Evolutionary conservation across 2,329 filamentous ascomycete genomes (phyloP).

Genomic region (Alternaria solani): DNA sequence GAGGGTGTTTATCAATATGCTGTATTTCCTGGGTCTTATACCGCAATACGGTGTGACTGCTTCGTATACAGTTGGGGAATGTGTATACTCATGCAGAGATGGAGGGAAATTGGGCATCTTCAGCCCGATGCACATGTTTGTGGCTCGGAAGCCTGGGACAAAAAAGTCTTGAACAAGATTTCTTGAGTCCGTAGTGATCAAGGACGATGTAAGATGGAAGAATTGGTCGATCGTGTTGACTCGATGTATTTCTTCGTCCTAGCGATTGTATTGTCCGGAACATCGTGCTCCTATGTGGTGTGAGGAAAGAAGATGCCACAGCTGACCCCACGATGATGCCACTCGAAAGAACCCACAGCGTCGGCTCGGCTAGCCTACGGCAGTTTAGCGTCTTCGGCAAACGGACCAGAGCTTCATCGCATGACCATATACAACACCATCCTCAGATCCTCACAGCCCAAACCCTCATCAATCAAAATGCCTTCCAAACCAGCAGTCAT

Average conservation of each 20-base stretch:
- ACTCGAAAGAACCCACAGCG: neutral
- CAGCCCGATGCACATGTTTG: neutral
- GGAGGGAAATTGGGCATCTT: neutral
- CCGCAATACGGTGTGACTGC: neutral
- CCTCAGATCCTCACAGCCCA: neutral
- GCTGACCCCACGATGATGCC: neutral
- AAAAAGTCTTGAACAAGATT: neutral
- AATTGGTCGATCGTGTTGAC: neutral
- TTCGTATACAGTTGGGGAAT: neutral
- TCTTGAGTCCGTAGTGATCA: neutral
- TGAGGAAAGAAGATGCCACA: neutral
- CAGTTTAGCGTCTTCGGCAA: slow-evolving; percentile 10
- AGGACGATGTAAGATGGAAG: neutral
- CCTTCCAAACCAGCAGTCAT: slow-evolving; percentile 62
- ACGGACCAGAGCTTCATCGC: slow-evolving; percentile 8
- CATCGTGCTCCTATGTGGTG: neutral
- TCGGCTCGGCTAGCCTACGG: slow-evolving; percentile 11
- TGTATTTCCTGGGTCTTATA: neutral
- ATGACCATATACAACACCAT: neutral
- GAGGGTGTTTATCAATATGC: neutral
- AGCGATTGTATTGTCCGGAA: neutral
- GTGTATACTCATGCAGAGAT: neutral
- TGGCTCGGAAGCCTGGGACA: neutral
- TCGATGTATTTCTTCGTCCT: neutral
- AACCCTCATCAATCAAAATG: slow-evolving; percentile 19